Evolutionary conservation across 371 early-diverging fungal genomes (phyloP).

Genomic region (Mucor indicus): DNA sequence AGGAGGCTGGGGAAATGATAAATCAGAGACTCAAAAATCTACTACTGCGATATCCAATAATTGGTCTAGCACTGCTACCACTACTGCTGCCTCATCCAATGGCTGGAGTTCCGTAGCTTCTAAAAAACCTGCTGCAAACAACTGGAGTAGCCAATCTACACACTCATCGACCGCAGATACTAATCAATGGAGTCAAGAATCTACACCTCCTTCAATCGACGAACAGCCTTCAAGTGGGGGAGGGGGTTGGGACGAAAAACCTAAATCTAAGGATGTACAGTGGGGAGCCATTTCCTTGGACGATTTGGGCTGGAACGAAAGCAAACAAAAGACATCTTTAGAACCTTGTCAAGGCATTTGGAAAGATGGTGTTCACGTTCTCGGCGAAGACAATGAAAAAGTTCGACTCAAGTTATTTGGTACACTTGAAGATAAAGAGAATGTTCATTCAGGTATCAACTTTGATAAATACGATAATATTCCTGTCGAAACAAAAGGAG

Average conservation of each 20-base stretch:
- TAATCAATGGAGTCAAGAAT: not conserved
- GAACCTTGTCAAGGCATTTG: conserved; percentile 61
- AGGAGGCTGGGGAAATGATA: no score
- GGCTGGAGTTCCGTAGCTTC: no score
- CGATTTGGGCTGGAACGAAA: conserved; percentile 11
- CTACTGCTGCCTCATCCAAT: not conserved
- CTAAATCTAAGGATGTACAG: not conserved
- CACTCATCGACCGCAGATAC: not conserved
- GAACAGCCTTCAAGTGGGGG: no score
- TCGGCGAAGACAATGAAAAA: conserved; percentile 30
- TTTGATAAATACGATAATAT: conserved; percentile 97
- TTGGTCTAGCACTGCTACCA: not conserved
- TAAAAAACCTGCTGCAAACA: not conserved
- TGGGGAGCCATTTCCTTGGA: conserved; percentile 23
- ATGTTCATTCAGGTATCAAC: conserved; percentile 87
- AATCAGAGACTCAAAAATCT: no score
- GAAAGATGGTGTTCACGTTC: conserved; percentile 63
- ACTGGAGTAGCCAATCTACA: not conserved
- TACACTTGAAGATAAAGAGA: conserved; percentile 62
- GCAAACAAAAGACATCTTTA: conserved; percentile 9
- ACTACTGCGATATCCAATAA: not conserved
- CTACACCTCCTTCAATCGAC: no score
- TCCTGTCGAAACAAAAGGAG: conserved; percentile 92
- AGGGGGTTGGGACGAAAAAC: not conserved
- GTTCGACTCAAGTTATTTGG: conserved; percentile 66